phyloP scores from a whole-genome alignment of 441 rosid genomes.

The Croton setiger region DNA sequence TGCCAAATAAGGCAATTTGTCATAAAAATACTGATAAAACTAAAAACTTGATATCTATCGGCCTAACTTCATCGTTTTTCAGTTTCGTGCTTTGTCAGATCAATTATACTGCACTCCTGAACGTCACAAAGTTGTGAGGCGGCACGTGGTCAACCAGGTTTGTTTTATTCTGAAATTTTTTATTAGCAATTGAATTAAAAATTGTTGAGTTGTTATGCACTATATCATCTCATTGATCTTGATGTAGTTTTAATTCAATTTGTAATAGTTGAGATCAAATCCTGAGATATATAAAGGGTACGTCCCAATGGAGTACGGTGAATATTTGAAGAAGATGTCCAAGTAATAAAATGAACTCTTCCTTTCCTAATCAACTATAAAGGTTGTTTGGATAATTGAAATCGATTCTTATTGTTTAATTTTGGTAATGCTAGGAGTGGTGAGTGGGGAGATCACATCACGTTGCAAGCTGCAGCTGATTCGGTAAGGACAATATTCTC shows the following conservation, averaged over 20 bases:
- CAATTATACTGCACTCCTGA: conserved; percentile 67
- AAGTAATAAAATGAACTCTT: conserved; percentile 31
- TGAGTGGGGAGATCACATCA: conserved; percentile 95
- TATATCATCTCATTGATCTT: conserved; percentile 1
- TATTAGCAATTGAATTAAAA: background rate
- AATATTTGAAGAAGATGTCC: conserved; percentile 71
- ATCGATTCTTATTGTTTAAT: conserved; percentile 8
- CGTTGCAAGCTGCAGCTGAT: conserved; percentile 98
- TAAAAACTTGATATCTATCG: background rate
- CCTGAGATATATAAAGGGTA: conserved; percentile 68
- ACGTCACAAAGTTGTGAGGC: conserved; percentile 61
- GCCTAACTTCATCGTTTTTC: conserved; percentile 21
- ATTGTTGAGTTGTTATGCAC: background rate
- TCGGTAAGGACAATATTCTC: conserved; percentile 33
- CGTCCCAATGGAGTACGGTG: conserved; percentile 72
- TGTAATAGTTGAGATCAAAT: conserved; percentile 55
- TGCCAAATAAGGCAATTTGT: background rate
- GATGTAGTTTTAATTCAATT: conserved; percentile 14
- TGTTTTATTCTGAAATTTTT: conserved; percentile 16
- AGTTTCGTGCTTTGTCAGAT: conserved; percentile 91
- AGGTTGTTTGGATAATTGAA: background rate
- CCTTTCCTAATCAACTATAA: background rate
- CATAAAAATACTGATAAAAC: background rate
- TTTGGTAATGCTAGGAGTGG: conserved; percentile 49
- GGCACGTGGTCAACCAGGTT: conserved; percentile 73